Base-by-base conservation (phyloP, 1,139 yeast genomes). In the Candida tropicalis region DNA sequence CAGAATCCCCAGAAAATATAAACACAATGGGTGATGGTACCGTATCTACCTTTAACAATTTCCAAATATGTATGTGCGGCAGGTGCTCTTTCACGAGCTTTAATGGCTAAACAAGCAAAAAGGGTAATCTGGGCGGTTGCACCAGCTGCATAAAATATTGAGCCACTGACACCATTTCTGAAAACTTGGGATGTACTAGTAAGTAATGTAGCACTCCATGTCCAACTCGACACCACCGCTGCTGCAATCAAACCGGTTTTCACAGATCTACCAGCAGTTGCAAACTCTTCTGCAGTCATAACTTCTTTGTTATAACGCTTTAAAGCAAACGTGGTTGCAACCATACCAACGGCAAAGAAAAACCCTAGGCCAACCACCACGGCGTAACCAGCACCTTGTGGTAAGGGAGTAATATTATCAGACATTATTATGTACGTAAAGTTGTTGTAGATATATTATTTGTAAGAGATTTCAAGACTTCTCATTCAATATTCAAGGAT, bases 191-290 rank as follows among this genome's bases (percentile, higher is more conserved):
- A 65, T 18, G 91, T 80, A 1, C 90, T 82, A 25, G 87, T 85
- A 26, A 87, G 73, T 38, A 88, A 66, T 2, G 96, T 87, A 2
- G 96, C 93, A 36, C 93, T 90, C 96, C 96, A 89, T 4, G 96
- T 89, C 97, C 97, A 90, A 9, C 93, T 83, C 18, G 90, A 82
- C 7, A 88, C 96, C 29, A 89, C 96, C 5, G 96, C 95, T 6
- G 95, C 82, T 9, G 93, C 82, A 49, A 88, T 85, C 51, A 89
- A 69, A 37, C 91, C 93, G 0, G 90, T 82, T 51, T 84, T 85
- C 35, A 89, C 95, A 4, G 87, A 73, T 62, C 96, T 76, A 48
- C 95, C 95, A 25, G 96, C 96, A 9, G 96, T 87, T 10, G 90
- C 80, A 56, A 89, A 88, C 58, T 87, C 95, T 68, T 89, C 96